Percentiles rank a stretch among this genome's conserved stretches.
Evolutionary conservation across 2,329 filamentous ascomycete species (phyloP).

Genomic region (Ophiocordyceps camponoti-floridani): DNA sequence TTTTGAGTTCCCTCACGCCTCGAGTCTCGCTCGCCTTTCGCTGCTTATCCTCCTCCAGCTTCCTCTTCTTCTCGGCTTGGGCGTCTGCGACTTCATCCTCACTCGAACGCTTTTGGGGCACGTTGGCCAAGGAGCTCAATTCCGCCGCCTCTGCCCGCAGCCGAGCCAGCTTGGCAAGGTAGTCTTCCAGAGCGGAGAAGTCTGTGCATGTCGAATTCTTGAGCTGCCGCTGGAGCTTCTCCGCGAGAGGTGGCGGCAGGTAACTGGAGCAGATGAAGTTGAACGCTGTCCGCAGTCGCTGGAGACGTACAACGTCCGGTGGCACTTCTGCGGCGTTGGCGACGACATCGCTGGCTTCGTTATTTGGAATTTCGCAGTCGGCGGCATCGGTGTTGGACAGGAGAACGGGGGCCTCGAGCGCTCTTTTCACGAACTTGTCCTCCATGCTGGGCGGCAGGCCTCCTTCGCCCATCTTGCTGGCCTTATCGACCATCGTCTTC

Average conservation of each 20-base stretch:
- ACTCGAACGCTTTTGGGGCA: constrained; percentile 46
- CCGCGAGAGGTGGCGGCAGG: constrained; percentile 25
- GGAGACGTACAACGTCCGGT: constrained; percentile 33
- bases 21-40: constrained; percentile 58
- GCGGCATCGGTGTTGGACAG: constrained; percentile 32
- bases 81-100: constrained; percentile 51
- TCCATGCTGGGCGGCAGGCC: constrained; percentile 68
- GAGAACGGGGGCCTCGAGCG: constrained; percentile 59
- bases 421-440: constrained; percentile 61
- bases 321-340: constrained; percentile 25
- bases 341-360: constrained; percentile 2
- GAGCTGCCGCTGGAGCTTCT: constrained; percentile 21
- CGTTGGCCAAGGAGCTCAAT: constrained; percentile 49
- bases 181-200: constrained; percentile 54
- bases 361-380: constrained; percentile 3
- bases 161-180: constrained; percentile 46
- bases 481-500: constrained; percentile 49
- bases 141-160: constrained; percentile 56
- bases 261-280: constrained; percentile 48
- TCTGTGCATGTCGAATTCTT: constrained; percentile 27
- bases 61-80: constrained; percentile 63
- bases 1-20: constrained; percentile 65
- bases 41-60: constrained; percentile 77
- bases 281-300: constrained; percentile 46
- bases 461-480: constrained; percentile 42